Conservation (phyloP, 1,139 yeast species). For the Geotrichum macrosporum region DNA sequence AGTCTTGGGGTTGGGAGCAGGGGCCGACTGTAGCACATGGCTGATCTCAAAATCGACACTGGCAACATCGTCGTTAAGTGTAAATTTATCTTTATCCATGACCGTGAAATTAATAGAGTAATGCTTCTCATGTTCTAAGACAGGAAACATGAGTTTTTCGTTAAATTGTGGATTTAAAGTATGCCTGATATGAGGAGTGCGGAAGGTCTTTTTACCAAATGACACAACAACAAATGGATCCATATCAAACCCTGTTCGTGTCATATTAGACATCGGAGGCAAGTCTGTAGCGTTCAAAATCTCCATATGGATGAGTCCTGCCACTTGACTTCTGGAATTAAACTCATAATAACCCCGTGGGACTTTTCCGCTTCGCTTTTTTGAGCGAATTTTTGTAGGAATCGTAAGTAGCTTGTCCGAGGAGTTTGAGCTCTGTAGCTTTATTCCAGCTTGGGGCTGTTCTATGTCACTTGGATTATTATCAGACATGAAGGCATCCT, state of each 20-base stretch:
- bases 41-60: slow-evolving; percentile 50
- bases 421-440: slow-evolving; percentile 5
- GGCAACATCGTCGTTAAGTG: slow-evolving; percentile 81
- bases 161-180: slow-evolving; percentile 77
- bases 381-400: slow-evolving; percentile 8
- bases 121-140: slow-evolving; percentile 58
- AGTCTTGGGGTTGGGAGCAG: slow-evolving; percentile 33
- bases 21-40: slow-evolving; percentile 44
- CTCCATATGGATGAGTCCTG: slow-evolving; percentile 75
- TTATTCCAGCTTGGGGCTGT: not conserved
- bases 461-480: not conserved
- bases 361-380: slow-evolving; percentile 7
- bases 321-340: slow-evolving; percentile 44
- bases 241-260: slow-evolving; percentile 82
- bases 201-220: slow-evolving; percentile 81
- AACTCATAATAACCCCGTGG: slow-evolving; percentile 33
- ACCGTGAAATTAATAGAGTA: slow-evolving; percentile 67
- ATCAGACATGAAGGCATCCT: not conserved
- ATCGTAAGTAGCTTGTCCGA: slow-evolving; percentile 11
- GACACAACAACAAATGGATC: slow-evolving; percentile 94
- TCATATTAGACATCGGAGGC: slow-evolving; percentile 38
- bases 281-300: slow-evolving; percentile 60
- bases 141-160: slow-evolving; percentile 76
- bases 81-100: slow-evolving; percentile 77
- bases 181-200: slow-evolving; percentile 83